phyloP scores from a whole-genome alignment of 164 flowering plant genomes.

The Berberis vulgaris region DNA sequence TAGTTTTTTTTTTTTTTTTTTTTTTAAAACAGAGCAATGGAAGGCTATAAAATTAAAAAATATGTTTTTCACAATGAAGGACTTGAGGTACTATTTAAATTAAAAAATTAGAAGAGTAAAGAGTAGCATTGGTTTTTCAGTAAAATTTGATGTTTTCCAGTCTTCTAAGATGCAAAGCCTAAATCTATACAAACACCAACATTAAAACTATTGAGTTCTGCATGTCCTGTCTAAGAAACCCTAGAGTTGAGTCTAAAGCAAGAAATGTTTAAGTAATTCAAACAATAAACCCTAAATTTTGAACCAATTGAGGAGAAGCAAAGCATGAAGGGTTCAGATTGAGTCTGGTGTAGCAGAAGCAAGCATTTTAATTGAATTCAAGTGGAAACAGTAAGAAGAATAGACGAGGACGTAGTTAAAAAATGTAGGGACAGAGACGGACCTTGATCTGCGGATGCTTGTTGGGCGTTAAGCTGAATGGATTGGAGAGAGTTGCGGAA shows the following conservation, averaged over 20 bases:
- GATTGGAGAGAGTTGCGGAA: conserved; percentile 26
- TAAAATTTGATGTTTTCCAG: too few species aligned
- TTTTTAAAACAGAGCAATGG: too few species aligned
- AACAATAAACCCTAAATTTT: neutral
- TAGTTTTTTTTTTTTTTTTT: too few species aligned
- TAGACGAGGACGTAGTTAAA: neutral
- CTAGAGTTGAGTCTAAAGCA: too few species aligned
- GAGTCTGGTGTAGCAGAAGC: too few species aligned
- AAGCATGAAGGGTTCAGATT: too few species aligned
- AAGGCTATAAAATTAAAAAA: too few species aligned
- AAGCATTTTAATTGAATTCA: too few species aligned
- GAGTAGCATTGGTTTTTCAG: too few species aligned
- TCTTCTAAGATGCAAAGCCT: conserved; percentile 1
- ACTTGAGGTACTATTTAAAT: too few species aligned
- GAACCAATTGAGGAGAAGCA: neutral
- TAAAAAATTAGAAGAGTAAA: too few species aligned
- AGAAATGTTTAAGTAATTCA: neutral
- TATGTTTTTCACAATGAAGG: too few species aligned
- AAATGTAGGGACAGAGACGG: neutral
- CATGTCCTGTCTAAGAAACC: neutral
- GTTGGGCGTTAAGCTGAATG: conserved; percentile 23
- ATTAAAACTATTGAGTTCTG: neutral
- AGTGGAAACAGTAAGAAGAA: neutral
- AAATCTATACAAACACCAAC: neutral
- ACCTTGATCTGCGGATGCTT: conserved; percentile 41